phyloP scores from a whole-genome alignment of 345 rosid species.

The Bruguiera parviflora region DNA sequence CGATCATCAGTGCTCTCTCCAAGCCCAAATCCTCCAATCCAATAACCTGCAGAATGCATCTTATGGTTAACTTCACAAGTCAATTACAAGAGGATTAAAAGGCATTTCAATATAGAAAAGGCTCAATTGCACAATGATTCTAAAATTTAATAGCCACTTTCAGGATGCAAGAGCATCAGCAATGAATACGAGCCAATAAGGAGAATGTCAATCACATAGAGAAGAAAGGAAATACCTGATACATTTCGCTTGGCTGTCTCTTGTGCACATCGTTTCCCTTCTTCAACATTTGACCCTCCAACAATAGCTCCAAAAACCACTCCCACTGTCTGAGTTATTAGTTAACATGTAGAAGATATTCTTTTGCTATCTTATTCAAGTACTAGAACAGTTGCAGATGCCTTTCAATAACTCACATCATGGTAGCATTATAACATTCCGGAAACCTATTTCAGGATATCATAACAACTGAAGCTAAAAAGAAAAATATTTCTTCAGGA shows the following conservation, averaged over 20 bases:
- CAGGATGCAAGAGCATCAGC: background rate
- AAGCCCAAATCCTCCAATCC: slow-evolving; percentile 81
- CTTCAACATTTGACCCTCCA: slow-evolving; percentile 61
- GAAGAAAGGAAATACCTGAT: slow-evolving; percentile 40
- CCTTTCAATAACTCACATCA: too few species aligned
- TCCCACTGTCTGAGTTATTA: slow-evolving; percentile 41
- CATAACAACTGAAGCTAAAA: slow-evolving; percentile 3
- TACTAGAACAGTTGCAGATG: background rate
- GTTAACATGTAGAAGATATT: slow-evolving; percentile 2
- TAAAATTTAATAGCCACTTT: too few species aligned
- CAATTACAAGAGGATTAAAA: background rate
- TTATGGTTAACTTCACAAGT: slow-evolving; percentile 11
- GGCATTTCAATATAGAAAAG: background rate
- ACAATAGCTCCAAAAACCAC: slow-evolving; percentile 68
- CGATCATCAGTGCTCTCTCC: slow-evolving; percentile 76
- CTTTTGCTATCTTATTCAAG: background rate
- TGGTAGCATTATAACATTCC: too few species aligned
- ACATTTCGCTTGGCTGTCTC: slow-evolving; percentile 50
- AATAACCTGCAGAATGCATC: slow-evolving; percentile 48
- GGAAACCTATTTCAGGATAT: background rate
- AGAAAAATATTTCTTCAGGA: background rate
- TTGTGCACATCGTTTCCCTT: slow-evolving; percentile 51
- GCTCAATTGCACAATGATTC: too few species aligned
- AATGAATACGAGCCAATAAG: background rate
- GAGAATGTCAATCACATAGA: background rate